These are phyloP conservation scores for Macrophomina tecta DNA, from an alignment of 2,329 filamentous ascomycete species.

Conservation along the genomic window DNA sequence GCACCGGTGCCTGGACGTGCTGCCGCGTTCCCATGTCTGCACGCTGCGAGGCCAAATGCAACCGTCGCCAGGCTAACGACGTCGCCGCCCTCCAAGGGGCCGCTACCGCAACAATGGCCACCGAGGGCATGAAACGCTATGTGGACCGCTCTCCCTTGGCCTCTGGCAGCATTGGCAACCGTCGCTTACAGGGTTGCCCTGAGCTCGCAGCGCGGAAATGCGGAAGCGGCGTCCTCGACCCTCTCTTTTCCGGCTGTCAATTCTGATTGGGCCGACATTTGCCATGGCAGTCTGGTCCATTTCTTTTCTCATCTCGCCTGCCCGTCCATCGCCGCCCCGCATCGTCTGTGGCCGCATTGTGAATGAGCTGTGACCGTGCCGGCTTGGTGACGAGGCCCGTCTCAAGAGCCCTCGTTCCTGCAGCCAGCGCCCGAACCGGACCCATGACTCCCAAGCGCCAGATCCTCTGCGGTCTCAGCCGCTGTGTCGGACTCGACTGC, in stretches of 20 bases:
- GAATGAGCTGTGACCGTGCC: not conserved
- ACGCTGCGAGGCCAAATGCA: not conserved
- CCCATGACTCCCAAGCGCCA: not conserved
- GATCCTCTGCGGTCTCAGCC: slow-evolving; percentile 19
- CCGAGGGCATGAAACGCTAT: slow-evolving; percentile 18
- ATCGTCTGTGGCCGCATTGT: slow-evolving; percentile 5
- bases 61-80: not conserved
- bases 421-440: slow-evolving; percentile 1
- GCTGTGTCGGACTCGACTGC: slow-evolving; percentile 13
- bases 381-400: slow-evolving; percentile 11
- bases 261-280: not conserved
- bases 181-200: slow-evolving; percentile 13
- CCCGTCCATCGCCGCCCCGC: slow-evolving; percentile 5
- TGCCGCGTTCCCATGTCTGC: not conserved
- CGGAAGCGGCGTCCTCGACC: slow-evolving; percentile 16
- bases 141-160: slow-evolving; percentile 16
- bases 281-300: not conserved
- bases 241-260: not conserved
- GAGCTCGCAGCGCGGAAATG: slow-evolving; percentile 17
- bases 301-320: slow-evolving; percentile 24
- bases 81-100: not conserved
- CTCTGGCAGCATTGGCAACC: slow-evolving; percentile 12
- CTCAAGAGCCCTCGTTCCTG: slow-evolving; percentile 20
- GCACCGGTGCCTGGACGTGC: not conserved
- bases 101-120: not conserved